phyloP scores from a whole-genome alignment of 208 protist genomes.

The Wallacemonas sp. region DNA sequence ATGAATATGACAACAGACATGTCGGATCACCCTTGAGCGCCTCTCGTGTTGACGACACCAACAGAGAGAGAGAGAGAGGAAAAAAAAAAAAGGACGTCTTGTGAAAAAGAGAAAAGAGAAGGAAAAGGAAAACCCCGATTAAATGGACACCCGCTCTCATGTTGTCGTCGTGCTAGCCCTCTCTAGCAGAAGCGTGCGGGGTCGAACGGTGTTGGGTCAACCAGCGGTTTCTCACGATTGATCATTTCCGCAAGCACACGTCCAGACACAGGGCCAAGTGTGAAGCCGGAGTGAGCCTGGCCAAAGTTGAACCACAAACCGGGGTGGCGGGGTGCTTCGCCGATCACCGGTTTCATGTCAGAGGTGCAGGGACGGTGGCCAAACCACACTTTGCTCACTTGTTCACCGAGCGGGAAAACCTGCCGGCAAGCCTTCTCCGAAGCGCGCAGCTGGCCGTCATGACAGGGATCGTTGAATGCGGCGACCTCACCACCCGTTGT shows the following conservation, averaged over 20 bases:
- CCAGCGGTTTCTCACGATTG: constrained; percentile 20
- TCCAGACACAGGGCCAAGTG: constrained; percentile 20
- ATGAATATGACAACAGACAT: too few relatives aligned
- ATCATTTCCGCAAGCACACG: constrained; percentile 27
- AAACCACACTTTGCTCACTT: constrained; percentile 18
- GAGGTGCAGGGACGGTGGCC: constrained; percentile 24
- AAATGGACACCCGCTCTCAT: too few relatives aligned
- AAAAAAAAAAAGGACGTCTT: too few relatives aligned
- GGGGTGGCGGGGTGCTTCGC: constrained; percentile 14
- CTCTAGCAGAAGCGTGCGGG: constrained; percentile 15
- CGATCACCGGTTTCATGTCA: constrained; percentile 36
- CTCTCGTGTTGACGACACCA: too few relatives aligned
- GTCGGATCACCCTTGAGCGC: too few relatives aligned
- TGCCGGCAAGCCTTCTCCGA: constrained; percentile 13
- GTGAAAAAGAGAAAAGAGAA: too few relatives aligned
- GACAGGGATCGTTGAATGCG: constrained; percentile 11
- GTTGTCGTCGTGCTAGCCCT: too few relatives aligned
- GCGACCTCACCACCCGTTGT: constrained; percentile 33
- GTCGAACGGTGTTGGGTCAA: constrained; percentile 29
- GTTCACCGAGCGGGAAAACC: constrained; percentile 19
- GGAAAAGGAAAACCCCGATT: too few relatives aligned
- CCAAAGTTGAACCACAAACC: constrained; percentile 30
- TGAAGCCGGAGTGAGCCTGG: constrained; percentile 25
- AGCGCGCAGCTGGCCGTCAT: constrained; percentile 17
- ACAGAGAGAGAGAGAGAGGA: too few relatives aligned